These are phyloP conservation scores for Apium graveolens DNA, from an alignment of 129 eudicot genomes.

Conservation along the genomic window DNA sequence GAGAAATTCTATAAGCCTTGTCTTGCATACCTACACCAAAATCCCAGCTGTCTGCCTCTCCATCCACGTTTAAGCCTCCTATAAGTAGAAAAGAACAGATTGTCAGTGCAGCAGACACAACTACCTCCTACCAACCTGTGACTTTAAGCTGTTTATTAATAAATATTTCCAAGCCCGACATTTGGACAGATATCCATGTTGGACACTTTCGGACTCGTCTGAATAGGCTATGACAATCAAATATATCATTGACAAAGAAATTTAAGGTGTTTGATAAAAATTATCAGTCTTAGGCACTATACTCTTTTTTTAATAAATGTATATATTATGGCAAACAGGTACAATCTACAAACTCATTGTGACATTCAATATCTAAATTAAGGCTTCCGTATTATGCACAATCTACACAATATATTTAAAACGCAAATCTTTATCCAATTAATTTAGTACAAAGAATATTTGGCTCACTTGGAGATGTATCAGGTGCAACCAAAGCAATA, in stretches of 20 bases:
- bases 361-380: not conserved
- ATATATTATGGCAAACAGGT: too few species aligned
- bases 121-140: too few species aligned
- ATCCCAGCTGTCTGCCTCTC: conserved; percentile 98
- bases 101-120: not conserved
- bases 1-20: not conserved
- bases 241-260: too few species aligned
- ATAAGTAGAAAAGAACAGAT: conserved; percentile 11
- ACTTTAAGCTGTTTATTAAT: too few species aligned
- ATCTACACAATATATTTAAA: not conserved
- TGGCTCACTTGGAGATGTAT: conserved; percentile 88
- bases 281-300: not conserved
- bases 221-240: not conserved
- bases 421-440: not conserved
- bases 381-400: not conserved
- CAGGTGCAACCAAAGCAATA: conserved; percentile 77
- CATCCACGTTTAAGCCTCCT: conserved; percentile 98
- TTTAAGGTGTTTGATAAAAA: not conserved
- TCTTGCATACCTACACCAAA: conserved; percentile 79
- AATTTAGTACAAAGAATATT: not conserved
- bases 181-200: too few species aligned
- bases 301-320: not conserved
- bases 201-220: not conserved
- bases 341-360: not conserved
- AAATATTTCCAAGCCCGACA: not conserved